phyloP scores from a whole-genome alignment of 768 basidiomycete genomes.

The Astraeus odoratus region DNA sequence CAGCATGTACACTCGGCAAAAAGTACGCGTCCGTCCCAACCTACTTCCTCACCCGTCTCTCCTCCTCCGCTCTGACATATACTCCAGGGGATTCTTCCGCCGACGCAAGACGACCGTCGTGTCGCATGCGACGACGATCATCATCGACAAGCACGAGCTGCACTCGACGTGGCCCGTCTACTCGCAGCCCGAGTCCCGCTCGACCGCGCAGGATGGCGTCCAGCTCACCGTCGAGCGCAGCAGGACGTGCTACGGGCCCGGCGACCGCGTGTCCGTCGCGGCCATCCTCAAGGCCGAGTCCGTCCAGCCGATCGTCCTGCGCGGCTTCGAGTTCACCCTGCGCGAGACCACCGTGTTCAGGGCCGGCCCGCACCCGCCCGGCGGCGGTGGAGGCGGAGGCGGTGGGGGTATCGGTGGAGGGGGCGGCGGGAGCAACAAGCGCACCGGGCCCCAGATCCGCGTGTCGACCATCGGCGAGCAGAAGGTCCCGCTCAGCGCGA shows the following conservation, averaged over 20 bases:
- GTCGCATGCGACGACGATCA: constrained; percentile 62
- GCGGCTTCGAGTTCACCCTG: constrained; percentile 77
- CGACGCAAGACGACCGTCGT: constrained; percentile 66
- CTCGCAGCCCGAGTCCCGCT: constrained; percentile 68
- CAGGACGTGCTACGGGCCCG: constrained; percentile 79
- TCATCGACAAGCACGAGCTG: constrained; percentile 89
- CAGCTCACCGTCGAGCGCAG: constrained; percentile 70
- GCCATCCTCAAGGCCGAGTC: constrained; percentile 70
- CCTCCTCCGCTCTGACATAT: constrained; percentile 3
- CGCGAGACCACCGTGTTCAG: constrained; percentile 73
- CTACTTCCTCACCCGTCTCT: neutral
- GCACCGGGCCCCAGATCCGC: constrained; percentile 51
- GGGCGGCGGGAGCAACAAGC: constrained; percentile 35
- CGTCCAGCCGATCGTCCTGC: constrained; percentile 61
- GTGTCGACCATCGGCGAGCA: constrained; percentile 56
- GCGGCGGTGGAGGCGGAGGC: neutral
- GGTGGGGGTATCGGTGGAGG: neutral
- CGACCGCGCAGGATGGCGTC: constrained; percentile 57
- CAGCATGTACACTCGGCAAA: constrained; percentile 81
- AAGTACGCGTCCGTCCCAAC: constrained; percentile 38
- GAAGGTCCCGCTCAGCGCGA: constrained; percentile 64
- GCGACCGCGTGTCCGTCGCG: constrained; percentile 67
- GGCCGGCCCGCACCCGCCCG: constrained; percentile 42
- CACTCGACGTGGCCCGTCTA: constrained; percentile 94
- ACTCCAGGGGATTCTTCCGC: constrained; percentile 68